phyloP scores from a whole-genome alignment of 2,329 filamentous ascomycete species.

The Neofusicoccum sp. region DNA sequence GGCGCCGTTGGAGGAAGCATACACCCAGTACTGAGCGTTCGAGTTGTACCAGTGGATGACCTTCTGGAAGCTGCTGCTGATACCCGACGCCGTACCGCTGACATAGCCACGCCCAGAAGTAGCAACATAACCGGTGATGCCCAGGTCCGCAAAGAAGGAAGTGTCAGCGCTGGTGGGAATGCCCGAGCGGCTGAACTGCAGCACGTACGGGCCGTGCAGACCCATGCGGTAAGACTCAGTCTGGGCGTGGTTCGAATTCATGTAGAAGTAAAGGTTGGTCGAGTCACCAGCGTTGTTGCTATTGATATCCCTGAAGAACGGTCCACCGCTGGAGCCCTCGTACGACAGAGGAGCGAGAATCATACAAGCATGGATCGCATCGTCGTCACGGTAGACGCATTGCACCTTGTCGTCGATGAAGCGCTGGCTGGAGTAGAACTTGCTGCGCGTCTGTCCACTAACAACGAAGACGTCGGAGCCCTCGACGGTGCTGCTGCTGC shows the following conservation, averaged over 20 bases:
- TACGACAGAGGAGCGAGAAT: constrained; percentile 52
- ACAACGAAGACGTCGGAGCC: constrained; percentile 55
- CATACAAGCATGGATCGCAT: constrained; percentile 58
- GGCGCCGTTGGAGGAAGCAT: constrained; percentile 52
- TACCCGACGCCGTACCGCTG: constrained; percentile 59
- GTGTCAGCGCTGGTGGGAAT: constrained; percentile 53
- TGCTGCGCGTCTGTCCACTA: constrained; percentile 62
- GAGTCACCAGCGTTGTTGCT: constrained; percentile 60
- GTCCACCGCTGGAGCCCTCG: constrained; percentile 64
- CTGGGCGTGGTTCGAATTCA: constrained; percentile 54
- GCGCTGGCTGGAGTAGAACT: constrained; percentile 68
- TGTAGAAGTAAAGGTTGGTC: constrained; percentile 64
- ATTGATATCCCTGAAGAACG: constrained; percentile 64
- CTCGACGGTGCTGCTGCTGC: constrained; percentile 53
- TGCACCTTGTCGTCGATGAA: constrained; percentile 68
- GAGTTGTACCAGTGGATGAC: constrained; percentile 60
- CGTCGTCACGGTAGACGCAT: constrained; percentile 55
- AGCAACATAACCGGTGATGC: constrained; percentile 58
- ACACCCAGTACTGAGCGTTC: constrained; percentile 64
- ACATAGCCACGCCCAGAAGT: constrained; percentile 58
- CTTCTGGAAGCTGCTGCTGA: constrained; percentile 47
- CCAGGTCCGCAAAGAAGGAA: constrained; percentile 59
- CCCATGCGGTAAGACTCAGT: constrained; percentile 63
- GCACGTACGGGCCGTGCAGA: constrained; percentile 64
- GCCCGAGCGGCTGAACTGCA: constrained; percentile 59